Evolutionary conservation across 1,139 yeast species (phyloP).

Genomic region (Hyphopichia pseudoburtonii): DNA sequence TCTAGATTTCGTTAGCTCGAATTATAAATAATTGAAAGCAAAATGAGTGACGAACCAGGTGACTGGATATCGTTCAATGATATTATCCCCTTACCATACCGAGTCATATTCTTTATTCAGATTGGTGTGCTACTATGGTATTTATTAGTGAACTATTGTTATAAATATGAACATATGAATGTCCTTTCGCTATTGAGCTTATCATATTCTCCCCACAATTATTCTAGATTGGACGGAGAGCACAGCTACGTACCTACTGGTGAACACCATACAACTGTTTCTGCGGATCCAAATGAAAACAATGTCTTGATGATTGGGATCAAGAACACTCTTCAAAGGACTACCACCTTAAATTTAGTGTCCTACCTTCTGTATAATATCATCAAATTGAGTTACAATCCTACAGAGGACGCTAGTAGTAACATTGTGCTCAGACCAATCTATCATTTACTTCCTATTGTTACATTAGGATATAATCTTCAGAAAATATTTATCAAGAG

Average conservation of each 20-base stretch:
- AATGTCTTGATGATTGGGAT: constrained; percentile 32
- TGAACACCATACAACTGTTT: constrained; percentile 31
- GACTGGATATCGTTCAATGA: constrained; percentile 15
- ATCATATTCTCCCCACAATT: constrained; percentile 41
- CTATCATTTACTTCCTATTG: constrained; percentile 16
- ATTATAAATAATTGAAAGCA: background rate
- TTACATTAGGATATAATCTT: constrained; percentile 16
- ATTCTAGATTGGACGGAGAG: constrained; percentile 23
- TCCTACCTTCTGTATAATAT: constrained; percentile 23
- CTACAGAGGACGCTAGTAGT: constrained; percentile 10
- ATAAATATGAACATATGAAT: constrained; percentile 26
- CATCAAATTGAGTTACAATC: constrained; percentile 13
- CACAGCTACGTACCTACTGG: constrained; percentile 25
- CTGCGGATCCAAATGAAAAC: constrained; percentile 36
- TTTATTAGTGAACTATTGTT: constrained; percentile 26
- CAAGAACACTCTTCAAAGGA: constrained; percentile 24
- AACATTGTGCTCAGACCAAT: constrained; percentile 8
- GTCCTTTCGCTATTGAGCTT: constrained; percentile 36
- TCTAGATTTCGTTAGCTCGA: background rate
- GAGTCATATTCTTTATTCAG: constrained; percentile 32
- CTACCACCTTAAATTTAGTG: constrained; percentile 19
- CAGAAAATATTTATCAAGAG: constrained; percentile 18
- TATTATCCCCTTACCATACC: constrained; percentile 40
- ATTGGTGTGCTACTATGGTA: constrained; percentile 39
- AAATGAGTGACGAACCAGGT: constrained; percentile 11